Evolutionary conservation across 2,329 filamentous ascomycete genomes (phyloP).

Genomic region (Zymoseptoria passerinii): DNA sequence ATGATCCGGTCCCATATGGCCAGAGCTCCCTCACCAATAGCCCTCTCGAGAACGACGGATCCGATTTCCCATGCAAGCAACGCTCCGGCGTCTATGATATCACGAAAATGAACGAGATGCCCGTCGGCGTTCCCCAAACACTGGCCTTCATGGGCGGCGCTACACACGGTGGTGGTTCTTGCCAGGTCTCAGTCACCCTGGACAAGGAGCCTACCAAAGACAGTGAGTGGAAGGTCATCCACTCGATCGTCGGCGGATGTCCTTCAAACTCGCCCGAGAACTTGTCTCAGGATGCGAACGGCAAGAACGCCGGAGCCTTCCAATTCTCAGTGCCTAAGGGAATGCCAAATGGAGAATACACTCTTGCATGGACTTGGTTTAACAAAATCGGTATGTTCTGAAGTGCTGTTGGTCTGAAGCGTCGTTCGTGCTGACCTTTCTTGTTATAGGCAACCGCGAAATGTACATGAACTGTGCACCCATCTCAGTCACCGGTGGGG

Average conservation of each 20-base stretch:
- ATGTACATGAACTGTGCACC: conserved; percentile 97
- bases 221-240: conserved; percentile 78
- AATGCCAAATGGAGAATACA: conserved; percentile 67
- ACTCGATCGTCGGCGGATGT: conserved; percentile 80
- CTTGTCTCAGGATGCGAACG: no score
- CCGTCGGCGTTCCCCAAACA: conserved; percentile 52
- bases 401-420: no score
- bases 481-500: conserved; percentile 50
- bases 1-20: conserved; percentile 56
- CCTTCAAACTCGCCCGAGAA: no score
- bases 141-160: conserved; percentile 66
- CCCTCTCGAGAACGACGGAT: conserved; percentile 47
- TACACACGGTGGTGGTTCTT: conserved; percentile 81
- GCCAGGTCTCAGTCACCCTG: conserved; percentile 74
- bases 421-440: no score
- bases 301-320: no score
- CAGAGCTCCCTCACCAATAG: conserved; percentile 49
- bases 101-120: conserved; percentile 50
- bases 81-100: conserved; percentile 40
- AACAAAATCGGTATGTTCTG: conserved; percentile 79
- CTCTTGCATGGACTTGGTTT: conserved; percentile 89
- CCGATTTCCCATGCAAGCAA: conserved; percentile 76
- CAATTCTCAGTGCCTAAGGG: conserved; percentile 61
- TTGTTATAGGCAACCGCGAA: no score
- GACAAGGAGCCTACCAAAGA: conserved; percentile 61